Evolutionary conservation across 306 rosid genomes (phyloP).

Genomic region (Vigna unguiculata): DNA sequence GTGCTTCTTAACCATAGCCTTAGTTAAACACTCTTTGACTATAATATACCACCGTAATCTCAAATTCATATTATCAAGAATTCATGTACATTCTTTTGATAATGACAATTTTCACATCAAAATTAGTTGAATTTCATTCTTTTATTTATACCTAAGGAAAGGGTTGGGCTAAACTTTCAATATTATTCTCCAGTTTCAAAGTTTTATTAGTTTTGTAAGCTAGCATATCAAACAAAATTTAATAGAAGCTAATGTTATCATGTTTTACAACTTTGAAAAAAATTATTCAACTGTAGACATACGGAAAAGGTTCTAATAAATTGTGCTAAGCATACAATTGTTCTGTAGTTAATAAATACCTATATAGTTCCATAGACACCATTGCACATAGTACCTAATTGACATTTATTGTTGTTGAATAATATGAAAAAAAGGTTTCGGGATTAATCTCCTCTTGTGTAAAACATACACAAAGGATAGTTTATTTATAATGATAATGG

Average conservation of each 20-base stretch:
- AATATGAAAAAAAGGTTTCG: too few species aligned
- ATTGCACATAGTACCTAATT: too few species aligned
- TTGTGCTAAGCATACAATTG: slow-evolving; percentile 4
- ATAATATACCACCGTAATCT: slow-evolving; percentile 24
- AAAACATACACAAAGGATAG: too few species aligned
- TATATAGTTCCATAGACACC: too few species aligned
- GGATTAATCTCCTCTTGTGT: too few species aligned
- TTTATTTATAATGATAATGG: too few species aligned
- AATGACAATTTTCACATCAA: slow-evolving; percentile 21
- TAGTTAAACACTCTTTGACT: background rate
- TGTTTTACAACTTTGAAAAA: slow-evolving; percentile 13
- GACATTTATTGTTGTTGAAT: too few species aligned
- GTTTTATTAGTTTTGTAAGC: background rate
- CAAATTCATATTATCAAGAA: slow-evolving; percentile 3
- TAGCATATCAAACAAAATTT: slow-evolving; percentile 6
- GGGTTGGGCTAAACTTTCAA: slow-evolving; percentile 14
- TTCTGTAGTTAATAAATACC: slow-evolving; percentile 60
- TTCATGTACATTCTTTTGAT: slow-evolving; percentile 15
- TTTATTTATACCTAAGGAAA: slow-evolving; percentile 19
- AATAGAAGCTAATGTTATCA: slow-evolving; percentile 5
- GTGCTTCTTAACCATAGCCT: background rate
- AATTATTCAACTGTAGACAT: background rate
- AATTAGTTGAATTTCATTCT: slow-evolving; percentile 12
- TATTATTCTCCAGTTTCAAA: slow-evolving; percentile 5
- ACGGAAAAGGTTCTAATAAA: slow-evolving; percentile 46